phyloP scores from a whole-genome alignment of 75 land plant species.

The Sequoiadendron giganteum region DNA sequence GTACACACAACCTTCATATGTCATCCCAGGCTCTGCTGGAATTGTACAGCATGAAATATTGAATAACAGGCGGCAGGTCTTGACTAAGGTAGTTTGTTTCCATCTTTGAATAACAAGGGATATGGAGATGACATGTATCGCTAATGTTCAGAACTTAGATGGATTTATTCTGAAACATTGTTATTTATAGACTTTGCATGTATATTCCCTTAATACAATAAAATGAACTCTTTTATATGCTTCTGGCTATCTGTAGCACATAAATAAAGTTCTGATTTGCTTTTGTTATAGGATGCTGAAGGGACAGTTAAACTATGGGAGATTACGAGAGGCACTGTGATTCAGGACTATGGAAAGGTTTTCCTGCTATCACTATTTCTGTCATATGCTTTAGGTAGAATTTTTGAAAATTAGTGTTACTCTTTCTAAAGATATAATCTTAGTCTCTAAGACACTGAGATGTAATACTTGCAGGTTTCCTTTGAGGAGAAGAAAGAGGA shows the following conservation, averaged over 20 bases:
- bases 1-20: constrained; percentile 61
- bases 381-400: not conserved
- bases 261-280: not conserved
- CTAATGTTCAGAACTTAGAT: not conserved
- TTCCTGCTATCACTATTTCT: not conserved
- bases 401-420: not conserved
- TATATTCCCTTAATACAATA: not conserved
- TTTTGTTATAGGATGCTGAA: constrained; percentile 58
- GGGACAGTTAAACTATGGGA: constrained; percentile 91
- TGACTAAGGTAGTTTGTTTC: constrained; percentile 73
- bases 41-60: constrained; percentile 87
- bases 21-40: constrained; percentile 78
- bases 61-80: constrained; percentile 89
- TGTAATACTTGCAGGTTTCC: constrained; percentile 51
- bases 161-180: not conserved
- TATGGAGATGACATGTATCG: not conserved
- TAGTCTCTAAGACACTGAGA: not conserved
- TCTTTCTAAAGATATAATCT: not conserved
- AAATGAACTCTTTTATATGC: not conserved
- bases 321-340: constrained; percentile 70
- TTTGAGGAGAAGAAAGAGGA: constrained; percentile 94
- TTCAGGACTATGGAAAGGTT: constrained; percentile 89
- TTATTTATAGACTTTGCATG: not conserved
- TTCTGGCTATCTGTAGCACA: not conserved
- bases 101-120: not conserved